These are phyloP conservation scores for Croton setiger DNA, from an alignment of 441 rosid genomes.

Conservation along the genomic window DNA sequence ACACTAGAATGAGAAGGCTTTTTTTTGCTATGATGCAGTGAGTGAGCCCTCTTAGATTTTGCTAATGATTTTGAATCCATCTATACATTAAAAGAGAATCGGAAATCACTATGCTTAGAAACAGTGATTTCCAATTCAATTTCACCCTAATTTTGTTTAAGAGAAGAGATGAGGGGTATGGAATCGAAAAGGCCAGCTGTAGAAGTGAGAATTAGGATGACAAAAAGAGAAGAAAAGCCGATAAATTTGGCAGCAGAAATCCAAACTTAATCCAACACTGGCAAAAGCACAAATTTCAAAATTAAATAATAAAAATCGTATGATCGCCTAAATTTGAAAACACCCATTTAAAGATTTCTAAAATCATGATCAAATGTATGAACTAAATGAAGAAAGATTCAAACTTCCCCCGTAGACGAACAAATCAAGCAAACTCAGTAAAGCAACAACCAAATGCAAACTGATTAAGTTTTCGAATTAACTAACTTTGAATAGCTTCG, in stretches of 20 bases:
- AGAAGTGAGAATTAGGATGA: no score
- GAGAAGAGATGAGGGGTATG: no score
- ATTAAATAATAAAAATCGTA: no score
- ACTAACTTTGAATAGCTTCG: background rate
- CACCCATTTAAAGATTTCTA: background rate
- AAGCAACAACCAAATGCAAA: background rate
- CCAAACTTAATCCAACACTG: background rate
- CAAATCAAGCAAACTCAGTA: slow-evolving; percentile 1
- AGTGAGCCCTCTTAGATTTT: slow-evolving; percentile 86
- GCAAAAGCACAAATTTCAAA: no score
- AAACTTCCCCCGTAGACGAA: background rate
- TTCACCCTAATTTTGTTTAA: no score
- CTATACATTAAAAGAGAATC: no score
- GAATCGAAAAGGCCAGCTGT: no score
- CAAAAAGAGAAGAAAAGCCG: no score
- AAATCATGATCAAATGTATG: background rate
- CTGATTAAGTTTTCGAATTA: background rate
- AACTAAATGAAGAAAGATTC: background rate
- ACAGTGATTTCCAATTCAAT: no score
- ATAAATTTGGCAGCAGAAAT: no score
- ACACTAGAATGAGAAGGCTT: slow-evolving; percentile 44
- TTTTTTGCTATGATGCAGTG: slow-evolving; percentile 61
- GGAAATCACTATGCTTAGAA: no score
- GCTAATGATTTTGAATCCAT: slow-evolving; percentile 81
- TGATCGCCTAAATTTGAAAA: background rate